Conservation (phyloP, 2,329 filamentous ascomycete species). For the Neonectria faginata region DNA sequence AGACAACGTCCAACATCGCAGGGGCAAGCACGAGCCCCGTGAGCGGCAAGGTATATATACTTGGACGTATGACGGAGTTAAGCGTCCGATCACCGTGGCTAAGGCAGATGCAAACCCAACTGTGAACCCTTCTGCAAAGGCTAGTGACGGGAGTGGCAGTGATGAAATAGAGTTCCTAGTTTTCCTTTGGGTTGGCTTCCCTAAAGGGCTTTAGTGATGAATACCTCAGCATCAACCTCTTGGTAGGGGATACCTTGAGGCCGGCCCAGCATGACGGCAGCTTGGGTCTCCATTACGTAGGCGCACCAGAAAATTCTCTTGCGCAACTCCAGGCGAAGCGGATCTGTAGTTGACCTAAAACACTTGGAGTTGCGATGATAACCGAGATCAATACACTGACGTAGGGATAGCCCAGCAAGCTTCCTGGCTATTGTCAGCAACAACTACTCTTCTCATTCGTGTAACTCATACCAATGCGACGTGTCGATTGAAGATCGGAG, state of each 20-base stretch:
- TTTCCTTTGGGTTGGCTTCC: background rate
- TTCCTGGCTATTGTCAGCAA: slow-evolving; percentile 17
- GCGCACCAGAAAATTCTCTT: slow-evolving; percentile 29
- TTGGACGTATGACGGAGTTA: no score
- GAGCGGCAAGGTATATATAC: no score
- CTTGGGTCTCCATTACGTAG: slow-evolving; percentile 15
- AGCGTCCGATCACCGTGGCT: no score
- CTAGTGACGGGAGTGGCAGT: no score
- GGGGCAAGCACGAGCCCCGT: no score
- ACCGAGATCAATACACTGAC: slow-evolving; percentile 31
- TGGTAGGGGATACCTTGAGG: slow-evolving; percentile 13
- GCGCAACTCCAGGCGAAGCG: slow-evolving; percentile 20
- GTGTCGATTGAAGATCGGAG: slow-evolving; percentile 17
- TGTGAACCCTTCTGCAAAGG: no score
- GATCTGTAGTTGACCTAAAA: background rate
- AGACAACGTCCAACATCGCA: no score
- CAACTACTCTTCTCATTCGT: background rate
- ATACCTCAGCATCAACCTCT: slow-evolving; percentile 16
- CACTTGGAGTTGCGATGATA: slow-evolving; percentile 23
- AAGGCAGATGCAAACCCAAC: no score
- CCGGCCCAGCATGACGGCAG: slow-evolving; percentile 20
- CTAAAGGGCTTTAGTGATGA: background rate
- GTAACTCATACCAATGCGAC: slow-evolving; percentile 9
- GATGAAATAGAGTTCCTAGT: background rate
- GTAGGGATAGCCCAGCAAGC: slow-evolving; percentile 23